Evolutionary conservation across 495 filamentous ascomycete genomes (phyloP).

Genomic region (Entonaema liquescens): DNA sequence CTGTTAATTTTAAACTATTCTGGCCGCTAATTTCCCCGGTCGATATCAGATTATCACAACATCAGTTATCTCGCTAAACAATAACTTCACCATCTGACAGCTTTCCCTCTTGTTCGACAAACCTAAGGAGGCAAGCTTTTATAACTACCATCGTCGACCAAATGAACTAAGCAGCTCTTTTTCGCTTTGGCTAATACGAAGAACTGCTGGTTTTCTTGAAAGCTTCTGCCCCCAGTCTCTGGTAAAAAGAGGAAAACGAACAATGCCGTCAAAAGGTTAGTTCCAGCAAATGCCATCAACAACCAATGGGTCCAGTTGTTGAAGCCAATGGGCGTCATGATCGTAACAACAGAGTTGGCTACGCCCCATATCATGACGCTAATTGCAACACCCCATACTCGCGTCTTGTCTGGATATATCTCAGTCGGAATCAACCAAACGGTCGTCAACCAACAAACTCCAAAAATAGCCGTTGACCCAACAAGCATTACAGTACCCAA

Average conservation of each 20-base stretch:
- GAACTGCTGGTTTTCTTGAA: not conserved
- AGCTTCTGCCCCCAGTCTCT: constrained; percentile 46
- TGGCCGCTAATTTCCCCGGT: not conserved
- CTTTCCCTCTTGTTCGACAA: not conserved
- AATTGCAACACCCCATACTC: constrained; percentile 62
- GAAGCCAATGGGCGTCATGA: constrained; percentile 65
- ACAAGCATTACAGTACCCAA: constrained; percentile 57
- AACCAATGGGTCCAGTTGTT: constrained; percentile 64
- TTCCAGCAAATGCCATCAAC: constrained; percentile 62
- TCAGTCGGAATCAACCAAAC: constrained; percentile 68
- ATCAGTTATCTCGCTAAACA: not conserved
- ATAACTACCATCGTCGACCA: not conserved
- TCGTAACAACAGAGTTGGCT: constrained; percentile 64
- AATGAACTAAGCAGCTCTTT: not conserved
- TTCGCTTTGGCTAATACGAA: not conserved
- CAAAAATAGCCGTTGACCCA: constrained; percentile 64
- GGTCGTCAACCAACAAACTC: constrained; percentile 65
- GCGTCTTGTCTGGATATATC: constrained; percentile 63
- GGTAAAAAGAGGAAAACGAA: constrained; percentile 62
- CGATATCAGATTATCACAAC: not conserved
- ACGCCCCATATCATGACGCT: constrained; percentile 65
- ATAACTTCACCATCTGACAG: not conserved
- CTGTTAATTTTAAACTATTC: not conserved
- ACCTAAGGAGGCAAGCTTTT: not conserved
- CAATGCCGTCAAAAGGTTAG: constrained; percentile 62